Conservation (phyloP, 192 early-diverging fungal species). For the Podila epigama region DNA sequence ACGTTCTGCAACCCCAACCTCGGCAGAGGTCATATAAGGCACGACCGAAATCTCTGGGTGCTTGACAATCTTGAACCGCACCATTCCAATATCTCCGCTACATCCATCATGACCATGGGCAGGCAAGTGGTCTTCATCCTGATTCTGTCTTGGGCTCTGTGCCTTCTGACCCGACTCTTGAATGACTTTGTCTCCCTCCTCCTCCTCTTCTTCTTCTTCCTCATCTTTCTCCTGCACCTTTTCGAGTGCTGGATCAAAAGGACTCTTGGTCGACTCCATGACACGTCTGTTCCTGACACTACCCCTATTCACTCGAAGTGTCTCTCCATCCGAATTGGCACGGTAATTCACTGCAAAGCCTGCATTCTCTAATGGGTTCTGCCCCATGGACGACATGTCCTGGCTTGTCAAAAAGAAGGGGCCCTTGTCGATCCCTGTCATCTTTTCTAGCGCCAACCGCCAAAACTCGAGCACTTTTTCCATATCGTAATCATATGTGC, state of each 20-base stretch:
- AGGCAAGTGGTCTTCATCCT: not conserved
- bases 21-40: slow-evolving; percentile 17
- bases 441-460: slow-evolving; percentile 62
- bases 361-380: slow-evolving; percentile 55
- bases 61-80: slow-evolving; percentile 47
- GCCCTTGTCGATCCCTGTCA: slow-evolving; percentile 66
- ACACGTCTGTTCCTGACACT: slow-evolving; percentile 53
- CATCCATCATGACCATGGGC: no score
- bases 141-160: not conserved
- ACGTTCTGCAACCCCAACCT: not conserved
- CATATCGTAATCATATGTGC: slow-evolving; percentile 71
- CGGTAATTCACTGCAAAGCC: slow-evolving; percentile 57
- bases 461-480: slow-evolving; percentile 74
- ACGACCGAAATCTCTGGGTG: slow-evolving; percentile 33
- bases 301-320: slow-evolving; percentile 57
- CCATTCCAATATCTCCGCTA: slow-evolving; percentile 23
- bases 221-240: slow-evolving; percentile 7
- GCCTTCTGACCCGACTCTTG: not conserved
- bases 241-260: not conserved
- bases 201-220: not conserved
- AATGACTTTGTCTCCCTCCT: not conserved
- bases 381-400: slow-evolving; percentile 4
- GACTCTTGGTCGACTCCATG: slow-evolving; percentile 7
- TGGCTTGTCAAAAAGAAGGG: slow-evolving; percentile 26
- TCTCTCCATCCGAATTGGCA: slow-evolving; percentile 52